A percentile compares a stretch with the other conserved stretches of the same genome.
Evolutionary conservation across 805 yeast genomes (phyloP).

Genomic region (Pichia californica): DNA sequence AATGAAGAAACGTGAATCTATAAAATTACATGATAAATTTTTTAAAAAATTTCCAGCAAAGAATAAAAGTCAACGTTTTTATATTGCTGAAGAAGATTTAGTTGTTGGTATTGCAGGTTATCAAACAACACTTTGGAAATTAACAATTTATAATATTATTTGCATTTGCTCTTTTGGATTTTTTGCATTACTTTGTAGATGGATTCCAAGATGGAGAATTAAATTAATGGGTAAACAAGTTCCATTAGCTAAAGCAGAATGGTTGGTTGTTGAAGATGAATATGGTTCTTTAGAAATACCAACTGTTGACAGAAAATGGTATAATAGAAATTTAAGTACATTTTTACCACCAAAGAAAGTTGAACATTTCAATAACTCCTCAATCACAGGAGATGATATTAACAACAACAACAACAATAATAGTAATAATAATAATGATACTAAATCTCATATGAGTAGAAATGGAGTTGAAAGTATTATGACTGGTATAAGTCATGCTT

Average conservation of each 20-base stretch:
- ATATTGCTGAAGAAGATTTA: constrained; percentile 91
- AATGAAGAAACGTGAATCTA: constrained; percentile 19
- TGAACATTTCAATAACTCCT: constrained; percentile 12
- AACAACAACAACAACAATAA: constrained; percentile 12
- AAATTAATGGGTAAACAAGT: constrained; percentile 55
- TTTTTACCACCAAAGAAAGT: constrained; percentile 37
- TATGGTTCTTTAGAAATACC: constrained; percentile 74
- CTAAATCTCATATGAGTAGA: background rate
- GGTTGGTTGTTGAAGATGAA: constrained; percentile 93
- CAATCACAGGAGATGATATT: too few relatives aligned
- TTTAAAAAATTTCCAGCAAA: constrained; percentile 37
- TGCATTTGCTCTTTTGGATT: constrained; percentile 64
- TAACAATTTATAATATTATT: constrained; percentile 42
- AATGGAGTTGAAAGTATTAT: background rate
- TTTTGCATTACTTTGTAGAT: constrained; percentile 64
- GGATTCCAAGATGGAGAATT: constrained; percentile 80
- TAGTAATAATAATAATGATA: background rate
- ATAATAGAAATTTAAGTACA: constrained; percentile 65
- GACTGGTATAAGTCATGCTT: constrained; percentile 15
- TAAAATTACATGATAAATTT: constrained; percentile 35
- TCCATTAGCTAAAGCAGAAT: constrained; percentile 77
- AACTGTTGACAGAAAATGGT: constrained; percentile 50
- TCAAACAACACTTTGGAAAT: constrained; percentile 42
- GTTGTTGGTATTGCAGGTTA: constrained; percentile 95
- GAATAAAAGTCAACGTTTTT: constrained; percentile 67